Evolutionary conservation across 441 rosid genomes (phyloP), one percentile per base, ranked within the genome.

Genomic region (Pelargonium cotyledonis): DNA sequence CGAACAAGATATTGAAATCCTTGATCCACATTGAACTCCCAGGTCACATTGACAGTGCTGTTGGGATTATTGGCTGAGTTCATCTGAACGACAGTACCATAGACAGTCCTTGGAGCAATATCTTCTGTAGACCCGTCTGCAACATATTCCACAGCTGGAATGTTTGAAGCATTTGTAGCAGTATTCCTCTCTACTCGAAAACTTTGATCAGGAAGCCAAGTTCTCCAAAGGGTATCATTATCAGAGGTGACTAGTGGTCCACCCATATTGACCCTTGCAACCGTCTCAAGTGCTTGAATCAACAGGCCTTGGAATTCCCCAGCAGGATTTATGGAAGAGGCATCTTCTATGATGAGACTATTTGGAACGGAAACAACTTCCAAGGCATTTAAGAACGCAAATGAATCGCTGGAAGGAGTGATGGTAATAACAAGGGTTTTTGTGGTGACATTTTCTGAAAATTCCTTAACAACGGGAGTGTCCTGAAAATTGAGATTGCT

Each of bases 351-450:
- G 67, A 89, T 78, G 72, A 92, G 81, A 31, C 70, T 18, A 61
- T 86, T 87, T 0, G 97, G 98, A 41, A 83, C 77, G 0, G 96
- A 92, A 66, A 92, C 84, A 73, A 92, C 91, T 79, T 90, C 98
- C 1, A 90, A 67, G 53, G 90, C 97, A 70, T 88, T 93, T 62
- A 89, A 57, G 74, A 88, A 92, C 0, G 97, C 97, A 60, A 93
- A 82, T 0, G 96, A 89, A 66, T 64, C 66, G 21, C 31, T 23
- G 0, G 92, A 81, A 58, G 98, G 92, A 51, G 70, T 76, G 67
- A 93, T 82, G 11, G 80, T 85, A 71, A 93, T 77, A 29, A 67
- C 86, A 67, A 93, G 86, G 68, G 63, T 82, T 55, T 66, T 72
- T 0, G 89, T 76, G 19, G 80, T 76, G 3, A 85, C 76, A 72